These are phyloP conservation scores for Corynespora cassiicola DNA, from an alignment of 2,329 filamentous ascomycete genomes.

Conservation along the genomic window DNA sequence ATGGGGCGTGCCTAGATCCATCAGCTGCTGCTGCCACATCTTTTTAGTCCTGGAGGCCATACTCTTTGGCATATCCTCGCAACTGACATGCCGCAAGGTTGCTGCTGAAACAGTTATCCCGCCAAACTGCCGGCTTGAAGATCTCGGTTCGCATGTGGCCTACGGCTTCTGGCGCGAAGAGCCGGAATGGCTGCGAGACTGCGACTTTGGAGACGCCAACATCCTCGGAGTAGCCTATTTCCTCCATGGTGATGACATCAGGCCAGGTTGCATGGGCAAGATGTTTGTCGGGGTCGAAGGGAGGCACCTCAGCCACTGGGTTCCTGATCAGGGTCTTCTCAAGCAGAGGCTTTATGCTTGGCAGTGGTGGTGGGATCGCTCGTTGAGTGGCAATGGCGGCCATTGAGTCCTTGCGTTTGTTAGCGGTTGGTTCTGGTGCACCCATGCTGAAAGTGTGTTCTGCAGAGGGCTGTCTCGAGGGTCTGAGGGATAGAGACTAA, in stretches of 20 bases:
- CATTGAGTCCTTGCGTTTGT: slow-evolving; percentile 22
- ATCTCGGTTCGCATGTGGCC: slow-evolving; percentile 68
- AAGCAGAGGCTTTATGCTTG: slow-evolving; percentile 43
- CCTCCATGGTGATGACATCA: slow-evolving; percentile 65
- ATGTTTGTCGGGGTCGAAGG: slow-evolving; percentile 64
- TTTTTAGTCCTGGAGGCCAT: too few species aligned
- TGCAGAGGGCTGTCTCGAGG: too few species aligned
- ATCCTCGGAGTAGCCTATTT: slow-evolving; percentile 62
- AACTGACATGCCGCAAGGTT: slow-evolving; percentile 64
- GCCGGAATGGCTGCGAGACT: slow-evolving; percentile 69
- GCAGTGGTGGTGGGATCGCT: slow-evolving; percentile 32
- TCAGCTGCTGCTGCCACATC: too few species aligned
- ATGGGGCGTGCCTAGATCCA: slow-evolving; percentile 65
- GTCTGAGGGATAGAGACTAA: too few species aligned
- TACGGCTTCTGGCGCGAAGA: slow-evolving; percentile 69
- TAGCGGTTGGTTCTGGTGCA: too few species aligned
- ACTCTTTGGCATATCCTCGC: slow-evolving; percentile 64
- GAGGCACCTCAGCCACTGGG: slow-evolving; percentile 17
- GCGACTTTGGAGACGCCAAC: slow-evolving; percentile 67
- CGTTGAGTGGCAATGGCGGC: slow-evolving; percentile 36
- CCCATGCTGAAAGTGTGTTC: too few species aligned
- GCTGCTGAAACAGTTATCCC: slow-evolving; percentile 64
- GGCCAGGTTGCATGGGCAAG: slow-evolving; percentile 59
- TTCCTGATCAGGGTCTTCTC: slow-evolving; percentile 24
- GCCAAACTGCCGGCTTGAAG: slow-evolving; percentile 62